A percentile compares a stretch with the other conserved stretches of the same genome.
These are phyloP conservation scores for Leucogyrophana mollusca DNA, from an alignment of 768 basidiomycete species.

Conservation along the genomic window DNA sequence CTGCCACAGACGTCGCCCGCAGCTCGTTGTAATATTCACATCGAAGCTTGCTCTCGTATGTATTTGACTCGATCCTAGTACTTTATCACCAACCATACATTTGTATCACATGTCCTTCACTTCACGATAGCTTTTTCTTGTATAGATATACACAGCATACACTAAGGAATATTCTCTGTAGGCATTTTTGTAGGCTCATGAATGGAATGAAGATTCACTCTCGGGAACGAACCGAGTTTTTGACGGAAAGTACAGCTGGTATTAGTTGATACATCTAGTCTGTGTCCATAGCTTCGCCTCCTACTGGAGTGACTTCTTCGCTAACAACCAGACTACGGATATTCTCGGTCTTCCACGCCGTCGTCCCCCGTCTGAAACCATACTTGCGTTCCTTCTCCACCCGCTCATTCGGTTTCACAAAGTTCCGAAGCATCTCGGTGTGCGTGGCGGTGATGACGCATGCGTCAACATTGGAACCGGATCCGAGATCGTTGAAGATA, in stretches of 20 bases:
- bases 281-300: conserved; percentile 79
- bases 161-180: conserved; percentile 4
- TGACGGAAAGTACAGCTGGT: too few species aligned
- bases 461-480: conserved; percentile 97
- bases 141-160: conserved; percentile 19
- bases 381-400: conserved; percentile 71
- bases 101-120: too few species aligned
- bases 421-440: conserved; percentile 94
- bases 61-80: too few species aligned
- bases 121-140: conserved; percentile 5
- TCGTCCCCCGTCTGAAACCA: conserved; percentile 82
- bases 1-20: conserved; percentile 30
- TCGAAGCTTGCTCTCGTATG: too few species aligned
- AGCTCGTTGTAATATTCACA: conserved; percentile 1
- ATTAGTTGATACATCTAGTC: conserved; percentile 40
- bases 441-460: conserved; percentile 86
- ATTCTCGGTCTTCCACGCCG: conserved; percentile 82
- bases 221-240: too few species aligned
- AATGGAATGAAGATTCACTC: too few species aligned
- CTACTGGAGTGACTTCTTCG: conserved; percentile 61
- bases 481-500: conserved; percentile 99
- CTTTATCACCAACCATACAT: too few species aligned
- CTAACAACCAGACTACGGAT: conserved; percentile 69
- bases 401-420: conserved; percentile 87
- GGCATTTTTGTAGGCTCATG: conserved; percentile 7